These are phyloP conservation scores for Ophiobolus disseminans DNA, from an alignment of 2,329 filamentous ascomycete species.

Conservation along the genomic window DNA sequence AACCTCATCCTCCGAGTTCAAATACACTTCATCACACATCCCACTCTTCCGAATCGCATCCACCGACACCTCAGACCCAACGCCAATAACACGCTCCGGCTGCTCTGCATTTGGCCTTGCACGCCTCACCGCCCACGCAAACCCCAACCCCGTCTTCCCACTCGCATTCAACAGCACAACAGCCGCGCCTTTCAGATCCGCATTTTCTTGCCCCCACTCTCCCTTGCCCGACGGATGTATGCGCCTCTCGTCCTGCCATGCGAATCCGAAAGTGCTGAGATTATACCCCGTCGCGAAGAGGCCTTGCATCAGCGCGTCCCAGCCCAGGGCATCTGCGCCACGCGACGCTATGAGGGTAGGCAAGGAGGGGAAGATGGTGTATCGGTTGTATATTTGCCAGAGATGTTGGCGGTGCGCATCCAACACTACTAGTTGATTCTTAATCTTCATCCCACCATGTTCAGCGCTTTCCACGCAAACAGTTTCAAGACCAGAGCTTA, in stretches of 20 bases:
- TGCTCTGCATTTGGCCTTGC: constrained; percentile 25
- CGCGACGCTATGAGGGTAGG: constrained; percentile 7
- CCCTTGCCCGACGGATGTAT: constrained; percentile 24
- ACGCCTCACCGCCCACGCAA: constrained; percentile 24
- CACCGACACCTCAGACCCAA: constrained; percentile 25
- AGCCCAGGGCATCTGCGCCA: constrained; percentile 19
- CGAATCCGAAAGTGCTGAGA: constrained; percentile 23
- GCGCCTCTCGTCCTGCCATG: constrained; percentile 20
- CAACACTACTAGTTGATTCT: constrained; percentile 48
- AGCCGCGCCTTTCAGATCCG: constrained; percentile 19
- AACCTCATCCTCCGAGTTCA: constrained; percentile 18
- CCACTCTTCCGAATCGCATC: constrained; percentile 17
- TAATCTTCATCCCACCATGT: constrained; percentile 4
- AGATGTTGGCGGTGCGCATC: constrained; percentile 47
- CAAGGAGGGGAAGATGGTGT: constrained; percentile 28
- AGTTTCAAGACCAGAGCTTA: constrained; percentile 48
- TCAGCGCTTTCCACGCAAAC: constrained; percentile 45
- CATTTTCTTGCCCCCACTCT: constrained; percentile 25
- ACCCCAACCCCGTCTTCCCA: constrained; percentile 30
- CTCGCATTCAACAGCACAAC: constrained; percentile 30
- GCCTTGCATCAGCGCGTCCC: constrained; percentile 22
- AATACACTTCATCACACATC: constrained; percentile 25
- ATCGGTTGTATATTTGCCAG: constrained; percentile 58
- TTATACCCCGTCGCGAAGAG: constrained; percentile 30
- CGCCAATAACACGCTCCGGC: constrained; percentile 23